Conservation (phyloP, 306 rosid genomes). For the Pyrus bretschneideri region DNA sequence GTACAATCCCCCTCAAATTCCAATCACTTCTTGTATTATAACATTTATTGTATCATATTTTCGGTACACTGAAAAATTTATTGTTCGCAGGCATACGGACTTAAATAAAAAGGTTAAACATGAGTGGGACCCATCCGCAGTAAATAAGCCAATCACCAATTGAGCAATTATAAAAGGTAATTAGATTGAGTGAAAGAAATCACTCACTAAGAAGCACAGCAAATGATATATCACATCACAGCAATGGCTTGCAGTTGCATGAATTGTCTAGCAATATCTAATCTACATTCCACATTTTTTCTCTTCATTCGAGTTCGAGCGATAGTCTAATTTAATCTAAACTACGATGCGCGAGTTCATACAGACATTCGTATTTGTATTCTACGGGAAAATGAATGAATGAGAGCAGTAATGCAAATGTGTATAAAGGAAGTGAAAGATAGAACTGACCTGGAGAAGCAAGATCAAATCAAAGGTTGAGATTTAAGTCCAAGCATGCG, state of each 20-base stretch:
- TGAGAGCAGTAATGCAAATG: background rate
- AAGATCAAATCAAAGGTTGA: background rate
- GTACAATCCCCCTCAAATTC: background rate
- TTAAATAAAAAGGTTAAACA: background rate
- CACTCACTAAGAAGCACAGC: no score
- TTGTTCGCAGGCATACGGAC: rapidly evolving
- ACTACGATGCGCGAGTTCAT: rapidly evolving
- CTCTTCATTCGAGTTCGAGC: no score
- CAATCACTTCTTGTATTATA: no score
- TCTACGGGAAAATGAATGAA: background rate
- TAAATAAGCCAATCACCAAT: background rate
- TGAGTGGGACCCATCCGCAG: background rate
- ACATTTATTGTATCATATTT: no score
- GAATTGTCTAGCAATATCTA: no score
- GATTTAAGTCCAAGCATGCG: background rate
- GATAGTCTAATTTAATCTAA: no score
- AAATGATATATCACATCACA: no score
- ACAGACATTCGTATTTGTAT: no score
- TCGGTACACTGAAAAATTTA: no score
- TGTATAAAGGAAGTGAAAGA: background rate
- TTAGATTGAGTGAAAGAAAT: no score
- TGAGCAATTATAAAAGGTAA: background rate
- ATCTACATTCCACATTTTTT: no score
- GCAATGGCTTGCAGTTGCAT: no score
- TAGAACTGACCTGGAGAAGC: background rate